Evolutionary conservation across 1,284 basidiomycete genomes (phyloP).

Genomic region (Apiotrichum siamense): DNA sequence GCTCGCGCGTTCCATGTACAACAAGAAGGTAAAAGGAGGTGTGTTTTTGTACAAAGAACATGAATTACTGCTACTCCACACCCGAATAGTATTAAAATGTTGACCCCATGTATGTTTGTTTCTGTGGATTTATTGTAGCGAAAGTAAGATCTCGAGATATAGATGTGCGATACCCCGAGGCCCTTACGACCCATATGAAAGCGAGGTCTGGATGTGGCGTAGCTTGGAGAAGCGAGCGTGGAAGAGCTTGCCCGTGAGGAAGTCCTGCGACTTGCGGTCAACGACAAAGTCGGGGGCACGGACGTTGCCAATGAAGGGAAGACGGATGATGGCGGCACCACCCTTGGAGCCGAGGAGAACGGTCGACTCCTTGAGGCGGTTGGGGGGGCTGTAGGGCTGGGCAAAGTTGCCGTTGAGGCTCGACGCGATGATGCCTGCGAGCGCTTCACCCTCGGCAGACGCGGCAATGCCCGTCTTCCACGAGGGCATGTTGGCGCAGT

Average conservation of each 20-base stretch:
- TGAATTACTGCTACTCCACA: background rate
- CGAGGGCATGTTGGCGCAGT: conserved; percentile 34
- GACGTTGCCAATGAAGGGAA: conserved; percentile 28
- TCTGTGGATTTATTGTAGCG: no score
- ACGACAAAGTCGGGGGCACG: conserved; percentile 25
- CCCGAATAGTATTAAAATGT: background rate
- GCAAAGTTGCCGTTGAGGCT: conserved; percentile 23
- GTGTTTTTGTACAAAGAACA: background rate
- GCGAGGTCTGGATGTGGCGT: background rate
- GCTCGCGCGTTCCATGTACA: background rate
- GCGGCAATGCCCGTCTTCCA: conserved; percentile 38
- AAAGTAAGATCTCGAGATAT: background rate
- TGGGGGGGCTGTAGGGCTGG: conserved; percentile 21
- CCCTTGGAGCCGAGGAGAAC: conserved; percentile 32
- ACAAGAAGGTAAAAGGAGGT: background rate
- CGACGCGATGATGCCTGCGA: conserved; percentile 30
- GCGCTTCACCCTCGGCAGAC: conserved; percentile 14
- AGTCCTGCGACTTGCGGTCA: conserved; percentile 24
- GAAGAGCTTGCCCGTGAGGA: conserved; percentile 30
- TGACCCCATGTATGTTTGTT: background rate
- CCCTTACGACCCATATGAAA: background rate
- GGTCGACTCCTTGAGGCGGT: conserved; percentile 12
- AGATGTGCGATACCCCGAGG: background rate
- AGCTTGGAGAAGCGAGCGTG: conserved; percentile 26
- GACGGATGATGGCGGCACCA: conserved; percentile 27